Conservation (phyloP, 2,329 filamentous ascomycete genomes). For the Fusarium sp. region DNA sequence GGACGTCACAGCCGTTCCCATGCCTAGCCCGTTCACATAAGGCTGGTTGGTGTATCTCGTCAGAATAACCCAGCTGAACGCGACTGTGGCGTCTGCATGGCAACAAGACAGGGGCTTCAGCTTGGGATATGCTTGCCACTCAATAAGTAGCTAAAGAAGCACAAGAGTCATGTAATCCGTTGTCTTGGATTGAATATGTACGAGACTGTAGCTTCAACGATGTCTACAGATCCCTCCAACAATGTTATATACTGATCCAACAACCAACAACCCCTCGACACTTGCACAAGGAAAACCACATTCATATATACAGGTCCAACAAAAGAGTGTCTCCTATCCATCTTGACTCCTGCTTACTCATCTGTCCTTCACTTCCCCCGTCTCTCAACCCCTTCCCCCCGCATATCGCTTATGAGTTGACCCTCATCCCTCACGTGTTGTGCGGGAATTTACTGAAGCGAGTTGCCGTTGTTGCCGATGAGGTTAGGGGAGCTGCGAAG, state of each 20-base stretch:
- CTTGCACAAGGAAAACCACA: background rate
- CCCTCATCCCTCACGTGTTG: background rate
- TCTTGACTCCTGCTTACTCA: background rate
- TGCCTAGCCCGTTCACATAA: background rate
- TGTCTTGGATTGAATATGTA: background rate
- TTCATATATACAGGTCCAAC: constrained; percentile 17
- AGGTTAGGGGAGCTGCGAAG: constrained; percentile 59
- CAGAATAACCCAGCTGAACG: background rate
- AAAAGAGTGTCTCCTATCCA: background rate
- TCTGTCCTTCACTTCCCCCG: background rate
- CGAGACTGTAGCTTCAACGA: background rate
- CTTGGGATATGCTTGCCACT: background rate
- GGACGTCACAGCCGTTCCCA: background rate
- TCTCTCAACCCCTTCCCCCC: background rate
- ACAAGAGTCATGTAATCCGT: background rate
- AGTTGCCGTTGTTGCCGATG: constrained; percentile 62
- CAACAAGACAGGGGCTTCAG: background rate
- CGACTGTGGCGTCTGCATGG: background rate
- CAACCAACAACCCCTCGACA: background rate
- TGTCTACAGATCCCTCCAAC: background rate
- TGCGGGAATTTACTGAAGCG: constrained; percentile 39
- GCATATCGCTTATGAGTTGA: background rate
- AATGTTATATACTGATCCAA: background rate
- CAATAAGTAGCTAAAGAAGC: background rate
- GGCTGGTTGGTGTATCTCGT: background rate